Percentiles rank a stretch among this genome's conserved stretches.
Conservation (phyloP, 2,329 filamentous ascomycete genomes). For the Cercospora zeae-maydis region DNA sequence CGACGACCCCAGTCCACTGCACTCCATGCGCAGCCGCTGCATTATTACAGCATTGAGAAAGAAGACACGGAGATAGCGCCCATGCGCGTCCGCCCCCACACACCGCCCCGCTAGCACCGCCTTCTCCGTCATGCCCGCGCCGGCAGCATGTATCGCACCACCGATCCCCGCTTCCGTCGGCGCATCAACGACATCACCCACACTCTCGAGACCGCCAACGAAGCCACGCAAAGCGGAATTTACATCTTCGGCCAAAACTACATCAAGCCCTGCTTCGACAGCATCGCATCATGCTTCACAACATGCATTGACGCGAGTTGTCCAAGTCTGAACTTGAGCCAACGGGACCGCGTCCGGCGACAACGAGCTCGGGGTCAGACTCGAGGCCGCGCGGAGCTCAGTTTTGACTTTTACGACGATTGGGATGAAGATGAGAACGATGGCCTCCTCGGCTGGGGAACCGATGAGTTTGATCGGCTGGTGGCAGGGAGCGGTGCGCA, state of each 20-base stretch:
- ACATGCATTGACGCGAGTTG: constrained; percentile 59
- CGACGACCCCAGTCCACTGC: background rate
- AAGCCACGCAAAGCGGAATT: constrained; percentile 84
- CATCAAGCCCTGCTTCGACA: constrained; percentile 72
- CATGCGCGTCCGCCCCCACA: background rate
- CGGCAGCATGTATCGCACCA: constrained; percentile 54
- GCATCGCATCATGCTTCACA: constrained; percentile 63
- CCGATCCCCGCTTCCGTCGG: constrained; percentile 84
- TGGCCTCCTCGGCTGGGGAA: constrained; percentile 67
- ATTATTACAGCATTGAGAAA: background rate
- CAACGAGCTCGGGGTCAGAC: constrained; percentile 60
- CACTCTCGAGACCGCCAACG: constrained; percentile 84
- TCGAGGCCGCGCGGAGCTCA: constrained; percentile 68
- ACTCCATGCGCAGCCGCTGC: background rate
- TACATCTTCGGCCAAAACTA: constrained; percentile 87
- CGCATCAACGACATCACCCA: constrained; percentile 90
- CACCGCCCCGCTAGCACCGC: background rate
- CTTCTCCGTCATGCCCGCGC: background rate
- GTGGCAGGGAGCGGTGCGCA: constrained; percentile 62
- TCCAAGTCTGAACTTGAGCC: constrained; percentile 36
- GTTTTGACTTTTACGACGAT: constrained; percentile 97
- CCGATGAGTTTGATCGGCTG: constrained; percentile 80
- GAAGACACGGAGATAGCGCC: background rate
- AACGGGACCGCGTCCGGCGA: constrained; percentile 56
- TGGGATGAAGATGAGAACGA: constrained; percentile 72